Percentiles rank a stretch among this genome's conserved stretches.
phyloP scores from a whole-genome alignment of 2,329 filamentous ascomycete genomes.

The Fusarium sp. region DNA sequence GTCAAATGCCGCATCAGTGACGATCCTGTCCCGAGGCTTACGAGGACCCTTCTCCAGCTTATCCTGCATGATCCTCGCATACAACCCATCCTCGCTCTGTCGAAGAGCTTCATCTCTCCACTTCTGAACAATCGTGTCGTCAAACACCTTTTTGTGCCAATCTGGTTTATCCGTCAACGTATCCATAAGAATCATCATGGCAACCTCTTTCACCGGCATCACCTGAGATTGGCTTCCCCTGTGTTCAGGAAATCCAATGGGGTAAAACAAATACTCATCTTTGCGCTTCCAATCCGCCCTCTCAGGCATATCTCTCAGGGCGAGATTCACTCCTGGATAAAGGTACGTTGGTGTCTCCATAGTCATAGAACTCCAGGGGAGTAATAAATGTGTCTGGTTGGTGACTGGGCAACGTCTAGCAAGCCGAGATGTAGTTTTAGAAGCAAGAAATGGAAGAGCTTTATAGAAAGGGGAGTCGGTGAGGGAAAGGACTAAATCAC shows the following conservation, averaged over 20 bases:
- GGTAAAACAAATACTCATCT: not conserved
- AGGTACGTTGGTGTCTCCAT: not conserved
- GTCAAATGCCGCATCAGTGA: not conserved
- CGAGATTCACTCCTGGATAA: not conserved
- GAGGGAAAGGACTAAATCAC: not conserved
- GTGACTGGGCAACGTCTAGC: not conserved
- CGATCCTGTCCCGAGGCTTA: not conserved
- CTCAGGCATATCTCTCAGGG: not conserved
- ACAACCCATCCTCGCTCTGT: not conserved
- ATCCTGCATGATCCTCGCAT: not conserved
- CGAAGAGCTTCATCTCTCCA: conserved; percentile 3
- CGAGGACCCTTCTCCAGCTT: not conserved
- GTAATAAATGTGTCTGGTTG: not conserved
- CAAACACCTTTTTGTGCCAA: conserved; percentile 35
- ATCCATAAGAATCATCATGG: conserved; percentile 41
- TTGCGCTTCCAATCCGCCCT: not conserved
- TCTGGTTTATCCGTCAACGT: conserved; percentile 37
- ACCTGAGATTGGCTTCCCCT: not conserved
- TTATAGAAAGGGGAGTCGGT: not conserved
- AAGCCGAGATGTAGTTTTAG: not conserved
- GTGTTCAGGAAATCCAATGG: not conserved
- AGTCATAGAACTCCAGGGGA: not conserved
- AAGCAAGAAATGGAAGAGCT: not conserved
- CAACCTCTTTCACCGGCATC: conserved; percentile 19
- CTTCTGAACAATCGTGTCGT: conserved; percentile 7